Conservation (phyloP, 129 eudicot genomes). For the Arctium lappa region DNA sequence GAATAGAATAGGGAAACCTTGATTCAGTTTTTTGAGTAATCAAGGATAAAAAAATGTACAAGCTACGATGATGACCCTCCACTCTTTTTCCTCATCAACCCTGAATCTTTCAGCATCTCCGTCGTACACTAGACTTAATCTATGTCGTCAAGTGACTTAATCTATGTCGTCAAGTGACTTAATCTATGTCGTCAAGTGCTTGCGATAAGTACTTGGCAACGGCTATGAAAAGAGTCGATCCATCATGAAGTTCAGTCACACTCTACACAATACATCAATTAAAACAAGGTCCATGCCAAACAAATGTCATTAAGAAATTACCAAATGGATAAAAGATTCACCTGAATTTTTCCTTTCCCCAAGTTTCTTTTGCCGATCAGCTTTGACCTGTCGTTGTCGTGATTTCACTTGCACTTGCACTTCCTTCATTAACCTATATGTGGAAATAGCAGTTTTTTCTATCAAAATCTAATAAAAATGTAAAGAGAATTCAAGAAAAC, state of each 20-base stretch:
- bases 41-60: background rate
- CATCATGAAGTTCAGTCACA: conserved; percentile 87
- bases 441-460: background rate
- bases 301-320: background rate
- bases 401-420: conserved; percentile 98
- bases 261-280: conserved; percentile 44
- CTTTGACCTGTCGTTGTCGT: conserved; percentile 88
- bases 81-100: conserved; percentile 38
- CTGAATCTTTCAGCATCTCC: conserved; percentile 59
- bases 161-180: conserved; percentile 86
- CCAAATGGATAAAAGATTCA: conserved; percentile 11
- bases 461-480: background rate
- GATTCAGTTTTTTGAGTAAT: background rate
- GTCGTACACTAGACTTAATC: conserved; percentile 85
- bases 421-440: conserved; percentile 82
- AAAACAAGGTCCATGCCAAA: background rate
- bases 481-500: conserved; percentile 3
- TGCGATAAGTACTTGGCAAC: conserved; percentile 95
- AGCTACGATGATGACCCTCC: conserved; percentile 28
- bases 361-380: conserved; percentile 83
- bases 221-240: conserved; percentile 86
- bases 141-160: too few species aligned
- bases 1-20: background rate
- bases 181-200: conserved; percentile 80
- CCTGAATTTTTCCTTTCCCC: conserved; percentile 96